Conservation (phyloP, 768 basidiomycete genomes). For the Russula earlei region DNA sequence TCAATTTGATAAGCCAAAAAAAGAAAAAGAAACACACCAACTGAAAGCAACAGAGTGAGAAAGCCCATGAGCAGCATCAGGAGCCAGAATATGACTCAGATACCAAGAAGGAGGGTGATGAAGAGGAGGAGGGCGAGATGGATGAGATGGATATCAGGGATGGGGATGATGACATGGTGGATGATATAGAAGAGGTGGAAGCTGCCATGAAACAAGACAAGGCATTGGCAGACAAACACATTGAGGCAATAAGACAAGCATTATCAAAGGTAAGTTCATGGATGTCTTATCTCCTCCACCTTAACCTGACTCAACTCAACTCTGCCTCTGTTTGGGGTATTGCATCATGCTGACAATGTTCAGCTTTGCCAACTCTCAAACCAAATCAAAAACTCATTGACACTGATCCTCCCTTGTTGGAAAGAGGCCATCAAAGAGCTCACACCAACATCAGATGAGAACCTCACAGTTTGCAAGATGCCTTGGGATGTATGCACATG, state of each 20-base stretch:
- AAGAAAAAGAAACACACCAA: background rate
- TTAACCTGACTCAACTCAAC: too few relatives aligned
- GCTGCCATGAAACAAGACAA: too few relatives aligned
- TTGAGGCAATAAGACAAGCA: too few relatives aligned
- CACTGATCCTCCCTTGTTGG: conserved; percentile 24
- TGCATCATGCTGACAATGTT: too few relatives aligned
- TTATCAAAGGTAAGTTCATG: too few relatives aligned
- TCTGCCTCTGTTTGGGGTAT: too few relatives aligned
- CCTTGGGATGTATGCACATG: conserved; percentile 31
- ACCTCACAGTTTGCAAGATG: conserved; percentile 23
- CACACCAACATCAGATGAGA: too few relatives aligned
- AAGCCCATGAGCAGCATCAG: background rate
- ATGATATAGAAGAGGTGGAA: too few relatives aligned
- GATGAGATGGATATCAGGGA: conserved; percentile 21
- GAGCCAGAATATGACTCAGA: background rate
- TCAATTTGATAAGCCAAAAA: conserved; percentile 28
- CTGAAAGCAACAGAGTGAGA: too few relatives aligned
- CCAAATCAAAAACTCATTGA: conserved; percentile 26
- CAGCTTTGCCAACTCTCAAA: too few relatives aligned
- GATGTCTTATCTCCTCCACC: too few relatives aligned
- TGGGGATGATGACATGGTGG: background rate
- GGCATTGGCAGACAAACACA: too few relatives aligned
- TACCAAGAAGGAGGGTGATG: background rate
- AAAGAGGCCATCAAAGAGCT: conserved; percentile 5
- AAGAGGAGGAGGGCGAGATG: conserved; percentile 22